Evolutionary conservation across 768 basidiomycete species (phyloP), one percentile per base, ranked within the genome.

Genomic region (Leccinum longicurvipes): DNA sequence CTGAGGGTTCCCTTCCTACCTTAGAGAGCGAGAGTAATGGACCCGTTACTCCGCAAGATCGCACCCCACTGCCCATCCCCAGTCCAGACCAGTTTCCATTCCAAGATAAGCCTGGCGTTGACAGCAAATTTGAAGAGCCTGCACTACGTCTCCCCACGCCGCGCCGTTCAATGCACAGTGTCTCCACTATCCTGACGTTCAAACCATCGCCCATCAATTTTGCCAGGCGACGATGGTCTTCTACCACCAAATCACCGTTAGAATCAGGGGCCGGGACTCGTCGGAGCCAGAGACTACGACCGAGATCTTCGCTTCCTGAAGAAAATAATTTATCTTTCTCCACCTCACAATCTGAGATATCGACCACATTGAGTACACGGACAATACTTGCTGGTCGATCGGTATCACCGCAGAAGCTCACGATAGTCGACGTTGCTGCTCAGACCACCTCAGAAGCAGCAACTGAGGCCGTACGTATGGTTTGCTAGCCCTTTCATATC

Each of bases 201-300:
- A 83, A 82, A 50, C 85, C 85, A 15, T 81, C 83, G 34, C 85
- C 85, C n/a, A 77, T 80, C 67, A 77, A 78, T 60, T 85, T 82
- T 65, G 84, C 85, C 8, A 79, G 78, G 61, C 80, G 81, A 51
- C 79, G 84, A 55, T 85, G 85, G 85, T 78, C 73, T 57, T 78
- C 77, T 41, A 63, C 69, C 21, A 65, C 73, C 32, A 71, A 70
- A 61, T 73, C 74, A 47, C 68, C 69, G 32, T 58, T 71, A 53
- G 71, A 70, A 41, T 67, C 70, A 56, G 74, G 72, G 57, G 60
- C 61, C 8, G 68, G 64, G 49, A 70, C 67, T 25, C 72, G 70
- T 44, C 72, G 70, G 42, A 72, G 72, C 58, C 71, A 72, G 51
- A 66, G 70, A 60, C 63, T 72, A 60, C 71, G 70, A 56, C 71